Conservation (phyloP, 2,329 filamentous ascomycete genomes). For the Pezicula carpinea region DNA sequence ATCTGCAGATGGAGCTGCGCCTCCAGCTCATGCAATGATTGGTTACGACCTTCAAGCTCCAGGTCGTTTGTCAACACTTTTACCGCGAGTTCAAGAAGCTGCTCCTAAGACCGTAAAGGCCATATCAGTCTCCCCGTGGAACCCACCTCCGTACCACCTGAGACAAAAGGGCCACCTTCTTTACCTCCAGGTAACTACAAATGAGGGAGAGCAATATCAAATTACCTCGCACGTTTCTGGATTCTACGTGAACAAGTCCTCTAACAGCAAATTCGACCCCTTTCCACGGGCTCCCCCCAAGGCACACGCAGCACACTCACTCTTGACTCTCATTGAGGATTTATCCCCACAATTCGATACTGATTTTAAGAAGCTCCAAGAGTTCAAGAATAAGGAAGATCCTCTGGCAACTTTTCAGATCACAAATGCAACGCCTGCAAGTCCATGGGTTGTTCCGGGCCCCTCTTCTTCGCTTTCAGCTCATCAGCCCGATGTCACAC, state of each 20-base stretch:
- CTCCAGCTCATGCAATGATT: conserved; percentile 51
- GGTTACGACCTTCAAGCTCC: conserved; percentile 74
- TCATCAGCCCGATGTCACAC: conserved; percentile 79
- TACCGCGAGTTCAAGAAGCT: conserved; percentile 62
- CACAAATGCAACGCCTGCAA: conserved; percentile 87
- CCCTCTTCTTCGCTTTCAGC: conserved; percentile 57
- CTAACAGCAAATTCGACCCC: conserved; percentile 92
- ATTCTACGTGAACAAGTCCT: conserved; percentile 96
- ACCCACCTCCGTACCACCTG: conserved; percentile 88
- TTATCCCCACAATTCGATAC: conserved; percentile 79
- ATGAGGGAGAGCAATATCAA: conserved; percentile 91
- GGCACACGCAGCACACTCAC: conserved; percentile 74
- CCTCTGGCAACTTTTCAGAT: conserved; percentile 92
- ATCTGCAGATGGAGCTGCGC: conserved; percentile 29
- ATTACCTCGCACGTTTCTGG: conserved; percentile 91
- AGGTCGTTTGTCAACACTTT: conserved; percentile 63
- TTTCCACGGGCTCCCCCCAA: conserved; percentile 76
- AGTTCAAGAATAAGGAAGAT: conserved; percentile 80
- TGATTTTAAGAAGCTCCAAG: conserved; percentile 73
- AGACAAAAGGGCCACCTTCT: conserved; percentile 89
- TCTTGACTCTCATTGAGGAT: conserved; percentile 72
- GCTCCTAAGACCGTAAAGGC: conserved; percentile 88
- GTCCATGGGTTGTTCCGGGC: conserved; percentile 83
- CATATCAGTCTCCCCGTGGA: conserved; percentile 88
- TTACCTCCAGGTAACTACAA: conserved; percentile 84